Base-by-base conservation (phyloP, 2,329 filamentous ascomycete species). In the Nothophaeocryptopus gaeumannii region DNA sequence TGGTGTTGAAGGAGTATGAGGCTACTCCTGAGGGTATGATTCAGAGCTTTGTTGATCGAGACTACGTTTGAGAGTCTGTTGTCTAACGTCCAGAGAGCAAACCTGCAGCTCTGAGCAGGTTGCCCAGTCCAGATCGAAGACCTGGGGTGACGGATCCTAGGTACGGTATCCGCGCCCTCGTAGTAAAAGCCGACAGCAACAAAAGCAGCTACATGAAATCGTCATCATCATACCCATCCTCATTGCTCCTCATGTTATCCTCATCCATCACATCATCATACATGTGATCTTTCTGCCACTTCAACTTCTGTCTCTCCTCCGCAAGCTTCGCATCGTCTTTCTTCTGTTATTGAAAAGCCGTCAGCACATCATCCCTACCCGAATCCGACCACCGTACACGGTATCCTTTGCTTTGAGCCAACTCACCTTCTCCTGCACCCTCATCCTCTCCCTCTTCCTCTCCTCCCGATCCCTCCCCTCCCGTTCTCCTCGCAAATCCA, bases 241-340 rank as follows among this genome's bases (percentile, higher is more conserved):
- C 88, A 70, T 99, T 99, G 73, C 85, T 96, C 47, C 83, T 83
- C 15, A 95, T 78, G 62, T 87, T 86, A 50, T 96, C 88, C 46
- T 95, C 89, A 4, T 81, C 83, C 70, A 96, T 90, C 46, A 96
- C 72, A 39, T 96, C 90, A 67, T 97, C 93, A 70, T 99, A 99
- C 2, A 91, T 92, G 72, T 99, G 92, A n/a, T 96, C 90, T 72
- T 93, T 93, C 71, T 95, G 89, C 79, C 84, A 95, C 70, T 95
- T 95, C 72, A 92, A 82, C 71, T 95, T 86, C 70, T 89, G 87
- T 58, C 89, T 80, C 74, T 96, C 89, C 70, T 89, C 85, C 42
- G 84, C 81, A 39, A 90, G 68, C 33, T 76, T 75, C 0, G 81
- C 82, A 63, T 93, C 88, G 68, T 91, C 86, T 67, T 90, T 90